Conservation (phyloP, 352 stramenopile species). For the Globisporangium cederbergense region DNA sequence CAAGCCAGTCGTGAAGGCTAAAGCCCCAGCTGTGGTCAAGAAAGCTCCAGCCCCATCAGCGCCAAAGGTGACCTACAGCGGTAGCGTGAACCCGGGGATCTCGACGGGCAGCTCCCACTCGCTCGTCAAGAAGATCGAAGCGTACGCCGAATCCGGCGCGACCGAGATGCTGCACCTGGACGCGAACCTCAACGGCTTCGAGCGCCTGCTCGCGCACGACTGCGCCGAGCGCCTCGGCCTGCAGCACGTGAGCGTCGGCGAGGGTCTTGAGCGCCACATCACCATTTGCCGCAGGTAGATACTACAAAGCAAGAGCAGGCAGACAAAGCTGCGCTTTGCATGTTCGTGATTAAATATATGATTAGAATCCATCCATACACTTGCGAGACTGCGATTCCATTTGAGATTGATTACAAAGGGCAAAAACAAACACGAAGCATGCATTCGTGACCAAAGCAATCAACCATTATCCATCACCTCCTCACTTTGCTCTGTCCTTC, state of each 20-base stretch:
- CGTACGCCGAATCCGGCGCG: conserved; percentile 48
- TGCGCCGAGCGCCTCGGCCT: conserved; percentile 76
- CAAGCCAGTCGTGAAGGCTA: not conserved
- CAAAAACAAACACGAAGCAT: not conserved
- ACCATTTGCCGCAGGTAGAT: conserved; percentile 35
- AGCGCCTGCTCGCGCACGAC: conserved; percentile 78
- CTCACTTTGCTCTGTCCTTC: not conserved
- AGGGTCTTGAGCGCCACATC: conserved; percentile 77
- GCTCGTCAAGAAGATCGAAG: conserved; percentile 83
- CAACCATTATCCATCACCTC: not conserved
- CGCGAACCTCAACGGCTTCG: conserved; percentile 77
- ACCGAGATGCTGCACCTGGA: conserved; percentile 59
- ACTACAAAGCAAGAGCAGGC: not conserved
- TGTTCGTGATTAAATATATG: conserved; percentile 9
- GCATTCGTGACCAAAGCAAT: not conserved
- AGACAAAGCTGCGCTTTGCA: not conserved
- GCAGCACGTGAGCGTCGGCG: conserved; percentile 60
- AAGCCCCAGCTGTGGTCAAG: conserved; percentile 7
- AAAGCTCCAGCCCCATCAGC: conserved; percentile 14
- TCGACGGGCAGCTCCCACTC: conserved; percentile 67
- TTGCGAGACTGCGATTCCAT: not conserved
- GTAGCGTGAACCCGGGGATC: conserved; percentile 32
- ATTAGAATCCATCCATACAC: not conserved
- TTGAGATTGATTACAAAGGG: not conserved
- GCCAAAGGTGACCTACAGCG: conserved; percentile 13